phyloP scores from a whole-genome alignment of 495 filamentous ascomycete species.

The Recurvomyces mirabilis region DNA sequence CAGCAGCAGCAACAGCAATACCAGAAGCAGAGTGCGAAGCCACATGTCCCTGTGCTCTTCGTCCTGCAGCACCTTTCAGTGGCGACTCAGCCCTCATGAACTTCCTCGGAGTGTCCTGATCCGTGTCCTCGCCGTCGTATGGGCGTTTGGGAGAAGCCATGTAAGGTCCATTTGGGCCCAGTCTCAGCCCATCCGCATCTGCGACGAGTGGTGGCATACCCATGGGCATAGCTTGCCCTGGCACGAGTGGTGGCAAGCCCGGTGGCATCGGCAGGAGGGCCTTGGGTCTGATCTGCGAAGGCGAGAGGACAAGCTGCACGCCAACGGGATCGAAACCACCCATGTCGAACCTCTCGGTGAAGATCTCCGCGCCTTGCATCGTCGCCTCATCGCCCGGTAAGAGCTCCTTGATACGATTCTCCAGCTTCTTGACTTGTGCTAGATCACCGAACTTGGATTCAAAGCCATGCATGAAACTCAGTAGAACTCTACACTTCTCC shows the following conservation, averaged over 20 bases:
- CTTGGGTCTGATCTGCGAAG: slow-evolving; percentile 60
- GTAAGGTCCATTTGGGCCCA: slow-evolving; percentile 17
- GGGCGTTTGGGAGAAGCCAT: slow-evolving; percentile 63
- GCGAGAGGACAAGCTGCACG: slow-evolving; percentile 72
- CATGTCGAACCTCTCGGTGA: slow-evolving; percentile 61
- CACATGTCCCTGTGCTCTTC: background rate
- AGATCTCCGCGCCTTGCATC: slow-evolving; percentile 26
- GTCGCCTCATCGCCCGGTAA: slow-evolving; percentile 56
- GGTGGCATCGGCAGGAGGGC: slow-evolving; percentile 1
- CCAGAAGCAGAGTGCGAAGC: slow-evolving; percentile 1
- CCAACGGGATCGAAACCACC: slow-evolving; percentile 62
- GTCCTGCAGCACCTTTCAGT: slow-evolving; percentile 68
- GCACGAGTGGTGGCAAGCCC: background rate
- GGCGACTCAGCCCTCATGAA: slow-evolving; percentile 67
- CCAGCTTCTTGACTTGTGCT: slow-evolving; percentile 73
- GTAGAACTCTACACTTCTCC: slow-evolving; percentile 70
- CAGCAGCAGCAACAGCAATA: slow-evolving; percentile 1
- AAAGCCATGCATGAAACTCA: slow-evolving; percentile 83
- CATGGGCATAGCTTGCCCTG: background rate
- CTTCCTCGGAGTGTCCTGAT: slow-evolving; percentile 56
- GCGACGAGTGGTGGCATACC: background rate
- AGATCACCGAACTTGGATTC: slow-evolving; percentile 91
- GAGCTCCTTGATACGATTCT: slow-evolving; percentile 82
- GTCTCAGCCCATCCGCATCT: slow-evolving; percentile 8
- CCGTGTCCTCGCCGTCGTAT: slow-evolving; percentile 59